Percentiles rank a stretch among this genome's conserved stretches.
Conservation (phyloP, 2,329 filamentous ascomycete species). For the Aspergillus aculeatinus region DNA sequence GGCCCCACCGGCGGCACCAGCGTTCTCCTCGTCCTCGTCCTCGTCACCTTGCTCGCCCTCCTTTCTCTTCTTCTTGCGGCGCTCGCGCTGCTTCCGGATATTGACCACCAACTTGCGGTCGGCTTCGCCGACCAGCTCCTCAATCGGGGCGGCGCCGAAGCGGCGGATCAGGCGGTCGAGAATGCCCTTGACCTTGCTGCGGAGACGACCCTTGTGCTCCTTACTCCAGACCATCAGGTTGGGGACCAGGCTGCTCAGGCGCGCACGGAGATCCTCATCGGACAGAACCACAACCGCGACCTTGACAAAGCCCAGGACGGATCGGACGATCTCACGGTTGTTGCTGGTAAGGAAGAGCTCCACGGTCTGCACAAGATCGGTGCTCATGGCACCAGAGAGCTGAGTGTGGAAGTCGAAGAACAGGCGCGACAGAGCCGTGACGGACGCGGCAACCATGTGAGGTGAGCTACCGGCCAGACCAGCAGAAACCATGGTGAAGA, state of each 20-base stretch:
- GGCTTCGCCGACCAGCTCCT: conserved; percentile 76
- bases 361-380: conserved; percentile 89
- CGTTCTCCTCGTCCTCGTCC: conserved; percentile 52
- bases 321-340: conserved; percentile 94
- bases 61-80: conserved; percentile 85
- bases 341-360: conserved; percentile 94
- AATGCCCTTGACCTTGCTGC: conserved; percentile 97
- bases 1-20: conserved; percentile 45
- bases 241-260: conserved; percentile 74
- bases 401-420: conserved; percentile 83
- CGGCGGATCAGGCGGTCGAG: conserved; percentile 89
- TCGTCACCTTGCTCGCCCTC: conserved; percentile 59
- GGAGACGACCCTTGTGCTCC: conserved; percentile 97
- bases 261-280: conserved; percentile 72
- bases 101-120: conserved; percentile 90
- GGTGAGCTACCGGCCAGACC: conserved; percentile 89
- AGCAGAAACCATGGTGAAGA: conserved; percentile 96
- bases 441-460: conserved; percentile 97
- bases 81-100: conserved; percentile 91
- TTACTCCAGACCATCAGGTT: conserved; percentile 95
- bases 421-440: conserved; percentile 89
- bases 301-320: conserved; percentile 93
- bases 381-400: conserved; percentile 67
- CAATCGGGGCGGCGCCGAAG: conserved; percentile 79
- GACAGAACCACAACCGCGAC: conserved; percentile 87